phyloP scores from a whole-genome alignment of 176 grass and related monocot genomes.

The Eragrostis curvula region DNA sequence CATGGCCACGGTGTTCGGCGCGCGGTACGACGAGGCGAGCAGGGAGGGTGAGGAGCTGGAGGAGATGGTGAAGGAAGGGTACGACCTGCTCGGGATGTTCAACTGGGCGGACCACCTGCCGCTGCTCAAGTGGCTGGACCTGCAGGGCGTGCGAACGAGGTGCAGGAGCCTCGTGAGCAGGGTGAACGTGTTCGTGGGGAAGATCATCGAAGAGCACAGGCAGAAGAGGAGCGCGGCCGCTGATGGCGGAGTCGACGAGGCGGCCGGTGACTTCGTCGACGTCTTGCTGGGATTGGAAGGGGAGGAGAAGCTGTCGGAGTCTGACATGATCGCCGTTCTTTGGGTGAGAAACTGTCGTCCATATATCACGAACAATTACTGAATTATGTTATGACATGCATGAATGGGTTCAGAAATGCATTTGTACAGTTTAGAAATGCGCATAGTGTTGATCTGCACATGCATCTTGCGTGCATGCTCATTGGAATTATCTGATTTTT shows the following conservation, averaged over 20 bases:
- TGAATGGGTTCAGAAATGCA: not conserved
- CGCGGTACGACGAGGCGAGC: not conserved
- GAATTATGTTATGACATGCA: not conserved
- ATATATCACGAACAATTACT: no score
- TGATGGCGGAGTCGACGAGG: not conserved
- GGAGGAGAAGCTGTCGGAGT: not conserved
- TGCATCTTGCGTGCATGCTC: not conserved
- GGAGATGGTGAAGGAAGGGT: conserved; percentile 5
- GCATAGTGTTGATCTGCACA: not conserved
- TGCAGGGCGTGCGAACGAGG: not conserved
- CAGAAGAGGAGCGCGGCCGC: not conserved
- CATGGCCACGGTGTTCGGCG: conserved; percentile 4
- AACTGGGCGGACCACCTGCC: conserved; percentile 5
- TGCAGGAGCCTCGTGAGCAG: conserved; percentile 1
- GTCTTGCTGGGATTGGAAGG: not conserved
- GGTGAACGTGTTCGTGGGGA: conserved; percentile 1
- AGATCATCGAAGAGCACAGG: not conserved
- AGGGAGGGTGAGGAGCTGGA: not conserved
- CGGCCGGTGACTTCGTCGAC: not conserved
- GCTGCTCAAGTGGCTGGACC: not conserved
- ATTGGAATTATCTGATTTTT: not conserved
- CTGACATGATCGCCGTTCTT: conserved; percentile 5
- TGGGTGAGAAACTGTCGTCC: not conserved
- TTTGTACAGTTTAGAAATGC: not conserved
- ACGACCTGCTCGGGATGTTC: not conserved